Conservation (phyloP, 495 filamentous ascomycete species). For the Delitschia confertaspora region DNA sequence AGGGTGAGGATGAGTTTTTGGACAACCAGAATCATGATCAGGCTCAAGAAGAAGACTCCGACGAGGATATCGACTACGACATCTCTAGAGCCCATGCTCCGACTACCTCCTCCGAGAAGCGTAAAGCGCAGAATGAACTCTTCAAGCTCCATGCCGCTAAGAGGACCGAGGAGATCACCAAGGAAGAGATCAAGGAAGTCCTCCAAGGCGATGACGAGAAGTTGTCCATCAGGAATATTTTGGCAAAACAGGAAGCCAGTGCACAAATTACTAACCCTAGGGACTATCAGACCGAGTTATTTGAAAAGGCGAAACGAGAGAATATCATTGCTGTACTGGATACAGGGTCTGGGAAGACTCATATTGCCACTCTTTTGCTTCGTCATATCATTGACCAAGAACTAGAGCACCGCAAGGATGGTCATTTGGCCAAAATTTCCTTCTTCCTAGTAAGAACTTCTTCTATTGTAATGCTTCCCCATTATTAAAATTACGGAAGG, state of each 20-base stretch:
- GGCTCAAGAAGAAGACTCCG: slow-evolving; percentile 1
- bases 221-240: slow-evolving; percentile 37
- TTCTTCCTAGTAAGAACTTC: slow-evolving; percentile 65
- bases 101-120: slow-evolving; percentile 10
- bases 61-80: slow-evolving; percentile 9
- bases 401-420: slow-evolving; percentile 56
- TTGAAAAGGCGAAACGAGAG: slow-evolving; percentile 73
- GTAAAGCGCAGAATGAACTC: slow-evolving; percentile 26
- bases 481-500: slow-evolving; percentile 37
- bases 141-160: slow-evolving; percentile 38
- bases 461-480: not conserved
- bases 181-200: slow-evolving; percentile 31
- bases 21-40: not conserved
- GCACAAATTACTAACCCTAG: slow-evolving; percentile 63
- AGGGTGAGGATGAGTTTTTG: not conserved
- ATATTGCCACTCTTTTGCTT: slow-evolving; percentile 85
- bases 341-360: slow-evolving; percentile 93
- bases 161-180: slow-evolving; percentile 33
- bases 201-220: slow-evolving; percentile 33
- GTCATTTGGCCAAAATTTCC: slow-evolving; percentile 53
- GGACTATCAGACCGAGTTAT: slow-evolving; percentile 89
- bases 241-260: slow-evolving; percentile 35
- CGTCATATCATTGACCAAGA: slow-evolving; percentile 71
- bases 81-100: slow-evolving; percentile 12
- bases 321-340: slow-evolving; percentile 96